Evolutionary conservation across 2,329 filamentous ascomycete genomes (phyloP), one percentile per base, ranked within the genome.

Genomic region (Didymella glomerata): DNA sequence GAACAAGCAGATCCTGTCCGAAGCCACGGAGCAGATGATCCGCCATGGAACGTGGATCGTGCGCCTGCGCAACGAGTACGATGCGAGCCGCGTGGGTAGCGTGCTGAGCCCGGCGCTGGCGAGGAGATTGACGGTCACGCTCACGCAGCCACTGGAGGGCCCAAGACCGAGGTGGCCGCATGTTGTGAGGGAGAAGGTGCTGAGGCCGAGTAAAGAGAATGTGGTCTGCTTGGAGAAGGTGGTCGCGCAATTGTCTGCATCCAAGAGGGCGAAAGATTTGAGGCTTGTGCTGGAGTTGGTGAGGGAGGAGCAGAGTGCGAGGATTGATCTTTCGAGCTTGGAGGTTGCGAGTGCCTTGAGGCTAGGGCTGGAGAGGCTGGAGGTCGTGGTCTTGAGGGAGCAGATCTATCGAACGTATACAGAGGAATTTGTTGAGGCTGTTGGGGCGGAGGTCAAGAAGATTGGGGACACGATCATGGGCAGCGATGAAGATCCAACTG

Each of bases 341-440:
- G 56, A 54, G n/a, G 50, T 25, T 27, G 46, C 27, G 27, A 14
- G 46, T 25, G 46, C 24, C 13, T 25, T 59, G 41, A 48, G 52
- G n/a, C 56, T 41, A 7, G 47, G 40, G 9, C 40, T 59, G 32
- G 27, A 50, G 41, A 50, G n/a, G 18, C 20, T 59, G 50, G 56
- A 59, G 22, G 20, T 59, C 16, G 56, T 59, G 25, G 41, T 59
- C 16, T 20, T 59, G 56, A 54, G 56, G 40, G 56, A 59, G 50
- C 56, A 59, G 41, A 20, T 59, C 25, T 59, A 59, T 13, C 41
- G 56, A 1, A 22, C 34, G 41, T 59, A 42, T 22, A 59, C 32
- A 13, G 32, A 9, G 11, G 47, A 9, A 22, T 59, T 59, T 34
- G 47, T 54, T 2, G 50, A 59, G 34, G 40, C 50, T 14, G 22